Base-by-base conservation (phyloP, 2,329 filamentous ascomycete genomes). In the Huntiella bhutanensis region DNA sequence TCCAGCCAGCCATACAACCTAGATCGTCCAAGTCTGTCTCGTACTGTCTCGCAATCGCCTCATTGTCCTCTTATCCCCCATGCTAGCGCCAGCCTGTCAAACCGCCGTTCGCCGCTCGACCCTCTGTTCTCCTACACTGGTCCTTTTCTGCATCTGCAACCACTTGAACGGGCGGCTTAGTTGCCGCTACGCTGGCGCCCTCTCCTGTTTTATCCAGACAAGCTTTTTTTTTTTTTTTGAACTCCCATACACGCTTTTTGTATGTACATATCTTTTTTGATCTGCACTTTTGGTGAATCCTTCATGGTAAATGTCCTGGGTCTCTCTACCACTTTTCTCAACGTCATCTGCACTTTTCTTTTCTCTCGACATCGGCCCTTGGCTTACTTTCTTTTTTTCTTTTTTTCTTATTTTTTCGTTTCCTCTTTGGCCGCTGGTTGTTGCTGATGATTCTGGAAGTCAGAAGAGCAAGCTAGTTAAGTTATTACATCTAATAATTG, bases 1-100 rank as follows among this genome's bases (percentile, higher is more conserved):
- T 5, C 22, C 22, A 28, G 22, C 22, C 22, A 28, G 22, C 22
- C 22, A 28, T 43, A 12, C 12, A 15, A 17, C n/a, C 41, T 34
- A 22, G 28, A 22, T 15, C 41, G 10, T 28, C 15, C 4, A 12
- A n/a, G 12, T 34, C 15, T 43, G 32, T 34, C 41, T 43, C 41
- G 28, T 33, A n/a, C n/a, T 43, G 41, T 43, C 34, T 43, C 34
- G 41, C 41, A 43, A 34, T 33, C 22, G 41, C 41, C 13, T 33
- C 41, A 43, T 33, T 43, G 32, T 33, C 17, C 22, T 12, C 33
- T 15, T 10, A 43, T 28, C 32, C 33, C 8, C 41, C 41, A 34
- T 43, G 41, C 28, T 43, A 43, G 41, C 41, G 41, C 32, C 34
- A 17, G 41, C 41, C 41, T 43, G 41, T 43, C 28, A 43, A 43